Evolutionary conservation across 2,329 filamentous ascomycete species (phyloP).

Genomic region (Epichloe baconii): DNA sequence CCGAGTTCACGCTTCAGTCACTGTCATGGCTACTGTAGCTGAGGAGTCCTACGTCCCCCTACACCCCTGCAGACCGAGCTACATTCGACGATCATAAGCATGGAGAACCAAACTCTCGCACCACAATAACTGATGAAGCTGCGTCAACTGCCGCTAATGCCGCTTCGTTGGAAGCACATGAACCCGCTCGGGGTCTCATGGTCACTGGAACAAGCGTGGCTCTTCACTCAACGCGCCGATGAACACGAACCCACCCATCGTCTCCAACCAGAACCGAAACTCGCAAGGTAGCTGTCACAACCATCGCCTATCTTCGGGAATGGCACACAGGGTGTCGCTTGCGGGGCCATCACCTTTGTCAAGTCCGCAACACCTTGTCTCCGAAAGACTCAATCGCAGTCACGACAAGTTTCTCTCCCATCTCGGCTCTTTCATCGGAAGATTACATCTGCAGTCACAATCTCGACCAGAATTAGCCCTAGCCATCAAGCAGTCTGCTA

Average conservation of each 20-base stretch:
- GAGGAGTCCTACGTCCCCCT: conserved; percentile 47
- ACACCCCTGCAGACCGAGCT: conserved; percentile 50
- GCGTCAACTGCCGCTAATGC: conserved; percentile 15
- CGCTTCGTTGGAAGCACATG: conserved; percentile 22
- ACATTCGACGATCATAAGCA: conserved; percentile 30
- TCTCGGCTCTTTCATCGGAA: conserved; percentile 84
- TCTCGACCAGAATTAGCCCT: conserved; percentile 71
- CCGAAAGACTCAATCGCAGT: conserved; percentile 63
- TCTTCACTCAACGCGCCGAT: conserved; percentile 29
- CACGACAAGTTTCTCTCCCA: conserved; percentile 86
- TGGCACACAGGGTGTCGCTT: conserved; percentile 66
- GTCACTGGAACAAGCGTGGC: conserved; percentile 30
- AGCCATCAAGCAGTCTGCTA: conserved; percentile 72
- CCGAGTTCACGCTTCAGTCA: conserved; percentile 38
- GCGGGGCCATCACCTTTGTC: conserved; percentile 51
- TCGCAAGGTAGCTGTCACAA: conserved; percentile 25
- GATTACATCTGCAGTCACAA: conserved; percentile 81
- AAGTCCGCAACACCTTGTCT: conserved; percentile 62
- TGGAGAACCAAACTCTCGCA: conserved; percentile 25
- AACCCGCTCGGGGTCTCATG: conserved; percentile 22
- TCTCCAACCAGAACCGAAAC: conserved; percentile 19
- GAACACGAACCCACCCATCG: conserved; percentile 14
- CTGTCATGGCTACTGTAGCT: conserved; percentile 45
- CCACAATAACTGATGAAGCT: conserved; percentile 17
- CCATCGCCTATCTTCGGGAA: conserved; percentile 38